A percentile compares a stretch with the other conserved stretches of the same genome.
Conservation (phyloP, 805 yeast genomes). For the Candida nitratophila region DNA sequence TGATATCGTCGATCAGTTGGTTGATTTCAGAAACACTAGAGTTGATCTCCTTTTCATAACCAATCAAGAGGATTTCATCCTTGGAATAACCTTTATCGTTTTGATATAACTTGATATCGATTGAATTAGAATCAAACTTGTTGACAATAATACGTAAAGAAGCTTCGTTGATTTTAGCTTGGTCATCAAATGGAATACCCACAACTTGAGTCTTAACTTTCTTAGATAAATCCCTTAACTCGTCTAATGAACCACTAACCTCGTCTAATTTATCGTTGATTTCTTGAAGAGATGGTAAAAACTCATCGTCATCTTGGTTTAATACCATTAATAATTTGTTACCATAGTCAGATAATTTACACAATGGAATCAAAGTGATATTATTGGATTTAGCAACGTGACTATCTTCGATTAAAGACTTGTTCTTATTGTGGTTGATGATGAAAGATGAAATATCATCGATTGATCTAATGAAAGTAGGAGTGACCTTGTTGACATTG, state of each 20-base stretch:
- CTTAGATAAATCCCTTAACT: slow-evolving; percentile 51
- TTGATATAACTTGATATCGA: slow-evolving; percentile 45
- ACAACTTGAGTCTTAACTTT: slow-evolving; percentile 46
- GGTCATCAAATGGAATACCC: slow-evolving; percentile 46
- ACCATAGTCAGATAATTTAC: slow-evolving; percentile 36
- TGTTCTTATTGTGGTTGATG: slow-evolving; percentile 15
- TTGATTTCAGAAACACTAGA: slow-evolving; percentile 46
- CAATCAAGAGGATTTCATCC: slow-evolving; percentile 59
- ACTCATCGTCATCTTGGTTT: slow-evolving; percentile 52
- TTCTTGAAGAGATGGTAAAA: slow-evolving; percentile 63
- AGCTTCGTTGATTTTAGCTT: slow-evolving; percentile 48
- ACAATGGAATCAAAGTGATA: slow-evolving; percentile 55
- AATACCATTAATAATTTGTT: slow-evolving; percentile 49
- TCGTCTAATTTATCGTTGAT: slow-evolving; percentile 44
- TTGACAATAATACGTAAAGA: slow-evolving; percentile 37
- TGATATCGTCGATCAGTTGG: slow-evolving; percentile 41
- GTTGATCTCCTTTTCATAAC: slow-evolving; percentile 57
- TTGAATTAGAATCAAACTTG: slow-evolving; percentile 22
- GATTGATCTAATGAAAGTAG: slow-evolving; percentile 51
- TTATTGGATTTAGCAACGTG: slow-evolving; percentile 36
- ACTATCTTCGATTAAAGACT: slow-evolving; percentile 30
- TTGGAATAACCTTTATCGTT: slow-evolving; percentile 30
- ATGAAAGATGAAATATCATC: slow-evolving; percentile 64
- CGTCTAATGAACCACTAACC: slow-evolving; percentile 48
- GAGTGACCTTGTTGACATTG: slow-evolving; percentile 65